Conservation (phyloP, 2,329 filamentous ascomycete species). For the Botrytis pseudocinerea region DNA sequence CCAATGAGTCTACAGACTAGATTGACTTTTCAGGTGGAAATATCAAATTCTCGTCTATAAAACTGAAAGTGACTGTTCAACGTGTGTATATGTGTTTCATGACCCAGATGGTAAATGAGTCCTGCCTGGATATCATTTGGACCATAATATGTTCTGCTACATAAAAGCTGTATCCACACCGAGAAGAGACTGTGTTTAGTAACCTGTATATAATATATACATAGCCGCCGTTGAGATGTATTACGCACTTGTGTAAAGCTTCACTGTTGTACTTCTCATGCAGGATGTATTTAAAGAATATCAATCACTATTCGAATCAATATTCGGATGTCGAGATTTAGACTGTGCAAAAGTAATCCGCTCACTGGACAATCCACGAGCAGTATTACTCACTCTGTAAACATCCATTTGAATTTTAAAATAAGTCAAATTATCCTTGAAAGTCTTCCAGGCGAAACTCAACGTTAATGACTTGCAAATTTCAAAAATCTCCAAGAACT, state of each 20-base stretch:
- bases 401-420: neutral
- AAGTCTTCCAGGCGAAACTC: neutral
- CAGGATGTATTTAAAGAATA: neutral
- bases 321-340: neutral
- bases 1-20: too few species aligned
- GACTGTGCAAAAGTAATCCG: neutral
- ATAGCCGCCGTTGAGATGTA: neutral
- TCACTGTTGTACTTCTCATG: neutral
- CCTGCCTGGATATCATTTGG: rapidly evolving
- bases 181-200: too few species aligned
- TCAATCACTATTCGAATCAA: neutral
- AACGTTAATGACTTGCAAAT: neutral
- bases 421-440: too few species aligned
- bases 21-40: neutral
- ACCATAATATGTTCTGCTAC: too few species aligned
- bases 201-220: neutral
- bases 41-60: too few species aligned
- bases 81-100: neutral
- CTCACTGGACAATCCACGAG: rapidly evolving
- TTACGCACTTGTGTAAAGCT: neutral
- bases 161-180: neutral
- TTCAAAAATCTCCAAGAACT: neutral
- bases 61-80: neutral
- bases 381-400: neutral
- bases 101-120: neutral